A percentile compares a stretch with the other conserved stretches of the same genome.
These are phyloP conservation scores for Kwoniella pini DNA, from an alignment of 768 basidiomycete genomes.

Conservation along the genomic window DNA sequence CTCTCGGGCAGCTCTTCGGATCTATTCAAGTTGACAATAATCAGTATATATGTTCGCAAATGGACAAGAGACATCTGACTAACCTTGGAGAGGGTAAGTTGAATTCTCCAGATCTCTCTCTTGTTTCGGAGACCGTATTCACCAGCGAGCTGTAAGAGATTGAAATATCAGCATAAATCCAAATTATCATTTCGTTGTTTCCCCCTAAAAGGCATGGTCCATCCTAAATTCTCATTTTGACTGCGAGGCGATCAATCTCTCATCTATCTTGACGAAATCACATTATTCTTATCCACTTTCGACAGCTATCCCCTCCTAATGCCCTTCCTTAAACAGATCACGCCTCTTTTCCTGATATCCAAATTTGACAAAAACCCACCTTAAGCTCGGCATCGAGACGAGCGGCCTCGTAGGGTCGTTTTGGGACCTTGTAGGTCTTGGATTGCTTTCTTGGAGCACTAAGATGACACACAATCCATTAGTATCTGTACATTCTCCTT, in stretches of 20 bases:
- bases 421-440: slow-evolving; percentile 89
- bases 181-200: no score
- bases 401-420: slow-evolving; percentile 92
- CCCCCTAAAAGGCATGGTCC: no score
- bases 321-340: not conserved
- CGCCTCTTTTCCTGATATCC: slow-evolving; percentile 1
- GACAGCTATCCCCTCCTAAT: no score
- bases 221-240: no score
- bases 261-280: no score
- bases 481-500: not conserved
- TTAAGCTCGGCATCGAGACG: slow-evolving; percentile 99
- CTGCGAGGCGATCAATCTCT: no score
- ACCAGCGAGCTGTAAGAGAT: slow-evolving; percentile 79
- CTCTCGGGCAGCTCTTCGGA: slow-evolving; percentile 99
- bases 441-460: slow-evolving; percentile 55
- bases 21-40: slow-evolving; percentile 58
- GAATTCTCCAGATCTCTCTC: slow-evolving; percentile 99
- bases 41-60: no score
- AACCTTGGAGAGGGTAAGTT: slow-evolving; percentile 87
- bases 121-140: slow-evolving; percentile 99
- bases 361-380: slow-evolving; percentile 59
- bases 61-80: slow-evolving; percentile 6
- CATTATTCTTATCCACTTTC: no score
- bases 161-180: slow-evolving; percentile 11
- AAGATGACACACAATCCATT: slow-evolving; percentile 2